Base-by-base conservation (phyloP, 108 stramenopile genomes). In the Skeletonema costatum region DNA sequence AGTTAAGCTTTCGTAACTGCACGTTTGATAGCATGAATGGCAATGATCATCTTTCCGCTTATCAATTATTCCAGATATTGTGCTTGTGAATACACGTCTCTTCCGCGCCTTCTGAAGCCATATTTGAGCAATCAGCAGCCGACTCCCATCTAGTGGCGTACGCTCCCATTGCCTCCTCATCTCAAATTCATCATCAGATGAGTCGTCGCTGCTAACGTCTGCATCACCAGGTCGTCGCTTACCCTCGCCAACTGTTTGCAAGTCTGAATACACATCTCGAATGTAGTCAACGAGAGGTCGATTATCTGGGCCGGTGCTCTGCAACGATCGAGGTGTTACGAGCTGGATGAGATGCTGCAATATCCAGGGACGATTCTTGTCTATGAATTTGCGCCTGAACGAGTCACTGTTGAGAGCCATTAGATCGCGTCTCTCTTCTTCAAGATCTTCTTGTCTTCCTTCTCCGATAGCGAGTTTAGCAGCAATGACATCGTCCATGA, bases 381-480 rank as follows among this genome's bases (percentile, higher is more conserved):
- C 94, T 13, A 97, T 64, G 56, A 94, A 97, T 16, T 92, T 89
- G 44, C 92, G 92, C 10, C 94, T 71, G 67, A 97, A 96, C 7
- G 89, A 68, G 68, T 94, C 94, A 53, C 87, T 89, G 73, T 97
- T 95, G 74, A 97, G 68, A 7, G 92, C 94, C 51, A 77, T 73
- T 3, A 95, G 83, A 71, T 97, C 96, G 30, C 91, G 78, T 17
- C 93, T 81, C 77, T 97, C 96, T 74, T 90, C 87, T 76, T 95
- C 94, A 3, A 91, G 71, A 63, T 90, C 93, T 53, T 77, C 90
- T 79, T 93, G 93, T 25, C 87, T 76, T 13, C 94, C 94, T 68
- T 94, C 94, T n/a, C 92, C 93, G 38, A 97, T 80, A n/a, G 92
- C 90, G n/a, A 96, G 84, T 81, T 93, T 93, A 1, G 91, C 90